Conservation (phyloP, 2,329 filamentous ascomycete species). For the Tolypocladium album region DNA sequence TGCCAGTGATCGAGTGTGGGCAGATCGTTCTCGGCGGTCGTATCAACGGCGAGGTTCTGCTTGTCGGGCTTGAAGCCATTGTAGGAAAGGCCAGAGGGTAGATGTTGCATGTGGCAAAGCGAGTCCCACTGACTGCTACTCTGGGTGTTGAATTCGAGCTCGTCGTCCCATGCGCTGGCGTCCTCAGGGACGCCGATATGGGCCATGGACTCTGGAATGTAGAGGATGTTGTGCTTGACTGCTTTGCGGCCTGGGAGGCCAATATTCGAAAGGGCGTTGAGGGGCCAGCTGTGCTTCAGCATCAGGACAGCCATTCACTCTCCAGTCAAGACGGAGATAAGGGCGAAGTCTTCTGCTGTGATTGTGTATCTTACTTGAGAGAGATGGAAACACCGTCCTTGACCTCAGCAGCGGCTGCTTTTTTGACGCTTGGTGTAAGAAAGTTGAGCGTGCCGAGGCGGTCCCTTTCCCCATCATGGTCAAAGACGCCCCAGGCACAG, state of each 20-base stretch:
- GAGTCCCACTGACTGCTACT: conserved; percentile 46
- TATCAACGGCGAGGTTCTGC: conserved; percentile 15
- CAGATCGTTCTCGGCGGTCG: conserved; percentile 15
- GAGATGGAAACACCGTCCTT: conserved; percentile 36
- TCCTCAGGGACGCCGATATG: conserved; percentile 4
- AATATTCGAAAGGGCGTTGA: conserved; percentile 27
- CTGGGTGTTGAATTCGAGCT: conserved; percentile 46
- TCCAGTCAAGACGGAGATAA: background rate
- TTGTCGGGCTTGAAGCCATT: conserved; percentile 33
- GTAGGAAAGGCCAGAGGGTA: conserved; percentile 32
- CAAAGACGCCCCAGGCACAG: conserved; percentile 41
- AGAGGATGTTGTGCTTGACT: conserved; percentile 23
- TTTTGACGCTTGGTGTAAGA: conserved; percentile 31
- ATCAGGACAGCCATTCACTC: background rate
- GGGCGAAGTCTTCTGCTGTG: background rate
- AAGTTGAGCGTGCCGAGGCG: conserved; percentile 41
- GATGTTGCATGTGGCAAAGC: conserved; percentile 35
- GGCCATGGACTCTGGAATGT: conserved; percentile 13
- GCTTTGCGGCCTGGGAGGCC: conserved; percentile 21
- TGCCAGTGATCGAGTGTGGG: conserved; percentile 38
- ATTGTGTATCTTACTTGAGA: conserved; percentile 32
- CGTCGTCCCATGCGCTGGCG: conserved; percentile 31
- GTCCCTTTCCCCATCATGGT: conserved; percentile 34
- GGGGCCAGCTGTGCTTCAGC: conserved; percentile 23
- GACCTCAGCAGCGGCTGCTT: conserved; percentile 12